Evolutionary conservation across 441 rosid species (phyloP).

Genomic region (Erodium trifolium): DNA sequence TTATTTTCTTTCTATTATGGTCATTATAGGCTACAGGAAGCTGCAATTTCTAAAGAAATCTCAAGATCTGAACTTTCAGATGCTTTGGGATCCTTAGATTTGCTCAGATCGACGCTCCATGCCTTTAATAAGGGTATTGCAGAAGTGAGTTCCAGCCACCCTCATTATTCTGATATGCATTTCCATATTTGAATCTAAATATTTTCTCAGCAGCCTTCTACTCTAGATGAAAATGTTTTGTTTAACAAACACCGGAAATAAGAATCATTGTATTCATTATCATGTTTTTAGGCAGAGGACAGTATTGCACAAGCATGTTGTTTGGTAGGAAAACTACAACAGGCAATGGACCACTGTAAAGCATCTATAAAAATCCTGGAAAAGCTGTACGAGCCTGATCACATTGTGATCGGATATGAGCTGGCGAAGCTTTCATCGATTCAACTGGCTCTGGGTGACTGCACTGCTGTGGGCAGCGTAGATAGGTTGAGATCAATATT

Average conservation of each 20-base stretch:
- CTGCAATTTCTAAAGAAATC: slow-evolving; percentile 30
- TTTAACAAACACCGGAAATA: neutral
- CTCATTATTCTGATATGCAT: neutral
- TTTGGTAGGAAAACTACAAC: slow-evolving; percentile 43
- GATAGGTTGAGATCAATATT: slow-evolving; percentile 36
- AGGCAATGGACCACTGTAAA: slow-evolving; percentile 57
- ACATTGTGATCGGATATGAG: slow-evolving; percentile 70
- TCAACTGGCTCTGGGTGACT: slow-evolving; percentile 41
- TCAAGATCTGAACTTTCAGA: slow-evolving; percentile 31
- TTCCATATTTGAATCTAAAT: neutral
- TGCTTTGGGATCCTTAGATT: slow-evolving; percentile 44
- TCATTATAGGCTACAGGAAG: slow-evolving; percentile 48
- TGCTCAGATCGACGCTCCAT: slow-evolving; percentile 54
- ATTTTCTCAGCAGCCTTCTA: neutral
- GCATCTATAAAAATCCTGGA: slow-evolving; percentile 64
- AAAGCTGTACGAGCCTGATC: slow-evolving; percentile 48
- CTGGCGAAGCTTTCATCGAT: slow-evolving; percentile 68
- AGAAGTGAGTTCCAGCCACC: slow-evolving; percentile 44
- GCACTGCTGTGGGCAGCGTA: slow-evolving; percentile 30
- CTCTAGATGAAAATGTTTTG: slow-evolving; percentile 1
- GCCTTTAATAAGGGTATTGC: slow-evolving; percentile 64
- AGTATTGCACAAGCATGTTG: slow-evolving; percentile 60
- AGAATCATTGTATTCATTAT: neutral
- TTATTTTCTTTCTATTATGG: neutral
- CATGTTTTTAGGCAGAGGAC: slow-evolving; percentile 54